A percentile compares a stretch with the other conserved stretches of the same genome.
Conservation (phyloP, 257 asterid species). For the Oldenlandia corymbosa region DNA sequence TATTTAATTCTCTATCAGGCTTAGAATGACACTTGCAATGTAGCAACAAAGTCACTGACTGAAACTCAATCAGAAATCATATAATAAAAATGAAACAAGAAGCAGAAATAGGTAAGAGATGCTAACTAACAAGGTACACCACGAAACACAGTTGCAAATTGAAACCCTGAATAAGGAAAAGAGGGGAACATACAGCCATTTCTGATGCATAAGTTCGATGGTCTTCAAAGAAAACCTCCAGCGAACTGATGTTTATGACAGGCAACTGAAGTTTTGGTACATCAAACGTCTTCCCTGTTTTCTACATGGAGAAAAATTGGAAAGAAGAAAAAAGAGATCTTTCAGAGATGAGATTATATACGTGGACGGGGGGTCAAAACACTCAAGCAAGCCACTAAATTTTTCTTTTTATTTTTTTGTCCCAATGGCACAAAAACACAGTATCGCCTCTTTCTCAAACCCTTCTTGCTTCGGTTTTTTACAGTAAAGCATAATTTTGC, state of each 20-base stretch:
- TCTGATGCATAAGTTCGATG: constrained; percentile 90
- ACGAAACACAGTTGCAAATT: background rate
- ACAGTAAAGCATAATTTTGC: background rate
- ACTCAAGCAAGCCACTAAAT: no score
- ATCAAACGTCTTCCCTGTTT: constrained; percentile 78
- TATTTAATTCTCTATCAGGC: background rate
- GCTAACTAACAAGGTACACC: no score
- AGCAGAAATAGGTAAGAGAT: background rate
- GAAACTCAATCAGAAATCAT: background rate
- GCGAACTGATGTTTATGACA: constrained; percentile 53
- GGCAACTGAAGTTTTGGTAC: constrained; percentile 87
- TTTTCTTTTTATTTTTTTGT: background rate
- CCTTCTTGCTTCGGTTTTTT: background rate
- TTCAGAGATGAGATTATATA: background rate
- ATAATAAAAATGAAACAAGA: background rate
- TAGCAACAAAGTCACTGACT: background rate
- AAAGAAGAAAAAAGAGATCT: constrained; percentile 11
- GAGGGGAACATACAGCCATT: constrained; percentile 62
- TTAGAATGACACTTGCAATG: background rate
- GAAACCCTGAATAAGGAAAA: constrained; percentile 4
- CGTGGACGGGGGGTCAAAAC: background rate
- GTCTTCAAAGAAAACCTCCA: constrained; percentile 77
- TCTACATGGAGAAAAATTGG: constrained; percentile 42
- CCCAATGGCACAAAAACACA: background rate
- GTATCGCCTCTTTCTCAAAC: background rate